Conservation (phyloP, 371 early-diverging fungal species). For the Mucor racemosus region DNA sequence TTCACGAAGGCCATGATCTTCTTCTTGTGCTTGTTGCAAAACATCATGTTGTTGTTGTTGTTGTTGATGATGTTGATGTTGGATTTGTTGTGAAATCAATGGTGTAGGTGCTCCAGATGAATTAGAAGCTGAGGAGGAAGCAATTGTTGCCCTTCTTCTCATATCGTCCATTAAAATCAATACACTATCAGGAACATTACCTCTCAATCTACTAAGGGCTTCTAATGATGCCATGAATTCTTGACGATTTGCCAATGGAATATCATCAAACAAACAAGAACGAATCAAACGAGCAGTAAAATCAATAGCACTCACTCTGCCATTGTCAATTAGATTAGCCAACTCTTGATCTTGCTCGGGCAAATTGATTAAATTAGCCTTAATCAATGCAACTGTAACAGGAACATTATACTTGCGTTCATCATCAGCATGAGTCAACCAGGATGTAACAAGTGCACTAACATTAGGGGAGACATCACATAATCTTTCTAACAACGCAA, state of each 20-base stretch:
- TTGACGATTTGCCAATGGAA: slow-evolving; percentile 59
- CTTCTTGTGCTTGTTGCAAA: slow-evolving; percentile 26
- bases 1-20: slow-evolving; percentile 61
- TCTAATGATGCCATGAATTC: slow-evolving; percentile 81
- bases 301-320: slow-evolving; percentile 74
- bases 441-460: slow-evolving; percentile 82
- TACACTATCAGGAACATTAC: slow-evolving; percentile 70
- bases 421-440: slow-evolving; percentile 95
- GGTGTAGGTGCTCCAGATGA: slow-evolving; percentile 16
- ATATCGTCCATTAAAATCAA: slow-evolving; percentile 51
- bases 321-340: slow-evolving; percentile 78
- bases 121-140: slow-evolving; percentile 7
- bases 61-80: not conserved
- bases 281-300: slow-evolving; percentile 80
- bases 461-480: slow-evolving; percentile 81
- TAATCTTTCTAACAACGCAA: slow-evolving; percentile 77
- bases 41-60: not conserved
- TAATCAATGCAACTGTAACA: slow-evolving; percentile 82
- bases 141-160: slow-evolving; percentile 17
- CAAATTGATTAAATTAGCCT: slow-evolving; percentile 74
- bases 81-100: slow-evolving; percentile 21
- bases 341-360: slow-evolving; percentile 89
- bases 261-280: slow-evolving; percentile 69
- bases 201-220: slow-evolving; percentile 68
- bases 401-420: slow-evolving; percentile 91